Base-by-base conservation (phyloP, 2,329 filamentous ascomycete genomes). In the Acarospora socialis region DNA sequence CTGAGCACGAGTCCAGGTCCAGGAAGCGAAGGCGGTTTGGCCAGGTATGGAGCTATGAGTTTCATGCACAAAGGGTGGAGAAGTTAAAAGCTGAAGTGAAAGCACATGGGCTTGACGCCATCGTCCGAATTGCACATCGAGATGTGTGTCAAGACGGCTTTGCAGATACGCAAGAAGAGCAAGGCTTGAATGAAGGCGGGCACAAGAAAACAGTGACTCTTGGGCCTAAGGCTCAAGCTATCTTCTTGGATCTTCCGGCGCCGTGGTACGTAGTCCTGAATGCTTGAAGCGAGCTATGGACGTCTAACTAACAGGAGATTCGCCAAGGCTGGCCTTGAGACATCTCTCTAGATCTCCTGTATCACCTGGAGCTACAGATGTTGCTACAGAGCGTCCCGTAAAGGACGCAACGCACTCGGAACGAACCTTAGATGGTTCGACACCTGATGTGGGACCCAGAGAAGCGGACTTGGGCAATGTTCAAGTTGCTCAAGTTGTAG, bases 71-170 rank as follows among this genome's bases (percentile, higher is more conserved):
- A 21, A 54, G 63, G 24, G 55, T 51, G 3, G 44, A 44, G 7
- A 56, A 56, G 17, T 44, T 66, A 20, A 49, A 51, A 26, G 49
- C 53, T 8, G 63, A 66, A 35, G 47, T 66, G 35, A 38, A 42
- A 8, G 39, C 55, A 9, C 63, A 66, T 37, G 57, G 59, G 2
- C 48, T 66, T 4, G 50, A 57, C 3, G 49, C 48, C 2, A 39
- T 66, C 1, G 60, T 66, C 7, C 46, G 57, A 23, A 53, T 62
- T 5, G 61, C 53, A 7, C 60, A 65, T 37, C 57, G 60, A 10
- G 63, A 66, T 29, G 63, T 66, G 28, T 66, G 63, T 44, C 51
- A 54, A 25, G 55, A 62, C 39, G 63, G 63, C 0, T 66, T 66
- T 36, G n/a, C n/a, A n/a, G n/a, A n/a, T n/a, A n/a, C n/a, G n/a